phyloP scores from a whole-genome alignment of 345 rosid genomes.

The Xanthoceras sorbifolium region DNA sequence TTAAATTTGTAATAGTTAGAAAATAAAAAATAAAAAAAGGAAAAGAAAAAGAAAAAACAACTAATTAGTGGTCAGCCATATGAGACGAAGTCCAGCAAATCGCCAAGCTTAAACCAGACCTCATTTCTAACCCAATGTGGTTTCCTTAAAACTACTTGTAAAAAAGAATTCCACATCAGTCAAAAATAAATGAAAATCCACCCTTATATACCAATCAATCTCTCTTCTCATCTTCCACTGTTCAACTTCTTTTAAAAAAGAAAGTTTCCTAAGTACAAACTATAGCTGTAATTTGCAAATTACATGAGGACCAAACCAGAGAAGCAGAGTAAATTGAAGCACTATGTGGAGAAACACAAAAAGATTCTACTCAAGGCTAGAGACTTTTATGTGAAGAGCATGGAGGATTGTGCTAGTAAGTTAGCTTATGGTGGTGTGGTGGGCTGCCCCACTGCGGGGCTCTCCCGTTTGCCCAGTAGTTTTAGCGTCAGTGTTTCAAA shows the following conservation, averaged over 20 bases:
- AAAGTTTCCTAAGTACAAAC: too few species aligned
- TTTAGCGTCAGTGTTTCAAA: slow-evolving; percentile 9
- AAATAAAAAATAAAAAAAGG: too few species aligned
- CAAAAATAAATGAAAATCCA: not conserved
- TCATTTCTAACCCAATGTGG: not conserved
- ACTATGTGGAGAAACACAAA: slow-evolving; percentile 17
- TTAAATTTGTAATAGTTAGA: too few species aligned
- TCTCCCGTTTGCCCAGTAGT: slow-evolving; percentile 13
- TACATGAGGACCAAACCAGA: slow-evolving; percentile 21
- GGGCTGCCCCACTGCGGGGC: slow-evolving; percentile 6
- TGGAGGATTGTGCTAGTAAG: slow-evolving; percentile 22
- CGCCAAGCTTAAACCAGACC: too few species aligned
- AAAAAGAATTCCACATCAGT: not conserved
- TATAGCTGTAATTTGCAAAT: too few species aligned
- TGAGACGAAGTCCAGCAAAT: too few species aligned
- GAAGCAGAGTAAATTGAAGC: slow-evolving; percentile 10
- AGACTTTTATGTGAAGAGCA: slow-evolving; percentile 27
- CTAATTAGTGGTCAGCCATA: too few species aligned
- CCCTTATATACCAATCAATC: not conserved
- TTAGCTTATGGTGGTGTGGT: slow-evolving; percentile 3
- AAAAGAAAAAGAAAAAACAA: too few species aligned
- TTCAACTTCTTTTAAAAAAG: too few species aligned
- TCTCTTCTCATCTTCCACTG: not conserved
- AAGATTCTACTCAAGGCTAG: slow-evolving; percentile 23
- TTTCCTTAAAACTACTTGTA: not conserved